A percentile compares a stretch with the other conserved stretches of the same genome.
Evolutionary conservation across 2,329 filamentous ascomycete species (phyloP).

Genomic region (Sphaerulina populicola): DNA sequence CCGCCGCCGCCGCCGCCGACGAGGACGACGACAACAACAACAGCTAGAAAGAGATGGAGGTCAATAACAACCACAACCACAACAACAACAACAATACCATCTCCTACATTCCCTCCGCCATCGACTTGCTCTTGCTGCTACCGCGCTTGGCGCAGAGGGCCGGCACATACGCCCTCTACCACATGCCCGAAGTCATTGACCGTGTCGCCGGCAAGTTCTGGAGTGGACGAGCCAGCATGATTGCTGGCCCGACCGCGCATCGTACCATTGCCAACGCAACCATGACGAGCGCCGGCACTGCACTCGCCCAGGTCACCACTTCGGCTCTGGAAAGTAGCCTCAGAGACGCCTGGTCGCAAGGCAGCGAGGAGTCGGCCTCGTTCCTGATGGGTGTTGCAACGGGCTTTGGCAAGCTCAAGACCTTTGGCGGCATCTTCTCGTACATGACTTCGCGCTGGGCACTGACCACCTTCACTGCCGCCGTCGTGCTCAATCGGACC

Average conservation of each 20-base stretch:
- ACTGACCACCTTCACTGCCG: constrained; percentile 74
- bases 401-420: constrained; percentile 39
- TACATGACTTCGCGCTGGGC: constrained; percentile 93
- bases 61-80: constrained; percentile 3
- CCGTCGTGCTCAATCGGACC: constrained; percentile 80
- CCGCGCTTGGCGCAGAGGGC: constrained; percentile 63
- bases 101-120: constrained; percentile 47
- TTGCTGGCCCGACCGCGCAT: constrained; percentile 51
- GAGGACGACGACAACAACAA: not conserved
- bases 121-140: constrained; percentile 60
- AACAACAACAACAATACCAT: constrained; percentile 12
- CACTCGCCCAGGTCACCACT: constrained; percentile 39
- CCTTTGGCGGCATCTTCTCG: constrained; percentile 75
- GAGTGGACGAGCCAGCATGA: constrained; percentile 52
- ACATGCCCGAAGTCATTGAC: constrained; percentile 53
- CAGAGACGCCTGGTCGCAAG: constrained; percentile 23
- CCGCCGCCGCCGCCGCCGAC: not conserved
- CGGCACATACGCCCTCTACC: constrained; percentile 51
- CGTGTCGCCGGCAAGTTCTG: constrained; percentile 42
- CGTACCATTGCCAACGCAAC: constrained; percentile 36
- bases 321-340: constrained; percentile 27
- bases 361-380: constrained; percentile 20
- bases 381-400: constrained; percentile 25
- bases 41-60: constrained; percentile 12
- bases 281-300: constrained; percentile 33